Evolutionary conservation across 1,284 basidiomycete species (phyloP).

Genomic region (Sphagnurus paluster): DNA sequence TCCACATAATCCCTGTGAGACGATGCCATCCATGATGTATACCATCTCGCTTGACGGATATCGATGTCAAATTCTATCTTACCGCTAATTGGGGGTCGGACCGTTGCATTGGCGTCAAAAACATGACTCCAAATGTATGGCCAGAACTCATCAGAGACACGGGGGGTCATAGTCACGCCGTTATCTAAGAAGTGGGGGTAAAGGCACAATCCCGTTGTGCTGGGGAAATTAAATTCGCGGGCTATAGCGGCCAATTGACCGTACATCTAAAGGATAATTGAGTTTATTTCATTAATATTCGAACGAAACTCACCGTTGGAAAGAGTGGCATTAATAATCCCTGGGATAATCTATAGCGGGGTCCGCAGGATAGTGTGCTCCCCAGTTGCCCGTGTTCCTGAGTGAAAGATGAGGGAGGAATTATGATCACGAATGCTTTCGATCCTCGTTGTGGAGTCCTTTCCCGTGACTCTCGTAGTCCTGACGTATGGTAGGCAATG

Average conservation of each 20-base stretch:
- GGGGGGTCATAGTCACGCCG: slow-evolving; percentile 57
- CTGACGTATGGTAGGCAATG: slow-evolving; percentile 57
- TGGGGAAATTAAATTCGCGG: slow-evolving; percentile 78
- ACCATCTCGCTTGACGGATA: slow-evolving; percentile 69
- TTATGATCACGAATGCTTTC: slow-evolving; percentile 65
- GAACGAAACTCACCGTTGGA: slow-evolving; percentile 53
- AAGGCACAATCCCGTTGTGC: slow-evolving; percentile 68
- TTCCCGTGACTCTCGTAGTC: slow-evolving; percentile 49
- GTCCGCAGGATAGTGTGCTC: slow-evolving; percentile 59
- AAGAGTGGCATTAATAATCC: slow-evolving; percentile 76
- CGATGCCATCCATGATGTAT: slow-evolving; percentile 61
- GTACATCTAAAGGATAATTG: slow-evolving; percentile 52
- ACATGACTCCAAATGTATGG: slow-evolving; percentile 66
- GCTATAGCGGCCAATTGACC: slow-evolving; percentile 75
- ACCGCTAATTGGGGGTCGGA: slow-evolving; percentile 60
- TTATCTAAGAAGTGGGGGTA: slow-evolving; percentile 66
- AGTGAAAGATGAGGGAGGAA: slow-evolving; percentile 61
- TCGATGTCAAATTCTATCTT: slow-evolving; percentile 82
- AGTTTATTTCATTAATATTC: not conserved
- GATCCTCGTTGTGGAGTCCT: slow-evolving; percentile 44
- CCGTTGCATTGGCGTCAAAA: slow-evolving; percentile 47
- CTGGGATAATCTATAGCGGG: slow-evolving; percentile 58
- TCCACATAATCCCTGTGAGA: slow-evolving; percentile 46
- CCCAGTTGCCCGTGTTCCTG: slow-evolving; percentile 63
- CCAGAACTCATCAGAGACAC: slow-evolving; percentile 79